These are phyloP conservation scores for Candida germanica DNA, from an alignment of 805 yeast species.

Conservation along the genomic window DNA sequence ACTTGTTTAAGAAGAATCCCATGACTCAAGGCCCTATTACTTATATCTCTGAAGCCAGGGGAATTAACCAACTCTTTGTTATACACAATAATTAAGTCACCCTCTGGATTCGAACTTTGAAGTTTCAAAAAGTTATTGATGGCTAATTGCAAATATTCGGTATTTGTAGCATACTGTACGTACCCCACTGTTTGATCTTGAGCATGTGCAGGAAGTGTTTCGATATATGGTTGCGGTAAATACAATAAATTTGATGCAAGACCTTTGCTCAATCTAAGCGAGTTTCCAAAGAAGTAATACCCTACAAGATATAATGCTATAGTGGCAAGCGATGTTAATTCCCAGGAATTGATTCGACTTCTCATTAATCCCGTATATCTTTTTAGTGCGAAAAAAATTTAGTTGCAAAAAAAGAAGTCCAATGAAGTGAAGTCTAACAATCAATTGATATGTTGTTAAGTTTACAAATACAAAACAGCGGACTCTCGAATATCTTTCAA, in stretches of 20 bases:
- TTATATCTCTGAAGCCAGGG: slow-evolving; percentile 13
- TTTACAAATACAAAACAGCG: too few relatives aligned
- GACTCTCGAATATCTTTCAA: too few relatives aligned
- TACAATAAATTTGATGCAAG: slow-evolving; percentile 10
- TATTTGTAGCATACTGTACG: slow-evolving; percentile 57
- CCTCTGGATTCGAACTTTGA: slow-evolving; percentile 28
- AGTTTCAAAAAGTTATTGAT: slow-evolving; percentile 43
- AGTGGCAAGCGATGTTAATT: background rate
- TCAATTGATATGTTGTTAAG: too few relatives aligned
- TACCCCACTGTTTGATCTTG: slow-evolving; percentile 45
- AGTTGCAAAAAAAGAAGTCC: too few relatives aligned
- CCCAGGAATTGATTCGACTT: slow-evolving; percentile 2
- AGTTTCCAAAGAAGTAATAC: background rate
- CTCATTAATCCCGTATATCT: too few relatives aligned
- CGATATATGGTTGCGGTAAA: slow-evolving; percentile 21
- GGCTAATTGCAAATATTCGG: slow-evolving; percentile 50
- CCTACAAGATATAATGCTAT: slow-evolving; percentile 1
- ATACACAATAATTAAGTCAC: slow-evolving; percentile 46
- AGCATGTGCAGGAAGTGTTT: slow-evolving; percentile 12
- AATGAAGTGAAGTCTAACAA: too few relatives aligned
- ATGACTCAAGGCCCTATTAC: slow-evolving; percentile 14
- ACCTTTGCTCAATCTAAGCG: background rate
- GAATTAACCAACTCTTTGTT: slow-evolving; percentile 15
- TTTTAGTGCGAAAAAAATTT: too few relatives aligned
- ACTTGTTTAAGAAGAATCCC: slow-evolving; percentile 28